Evolutionary conservation across 306 rosid genomes (phyloP).

Genomic region (Ormosia emarginata): DNA sequence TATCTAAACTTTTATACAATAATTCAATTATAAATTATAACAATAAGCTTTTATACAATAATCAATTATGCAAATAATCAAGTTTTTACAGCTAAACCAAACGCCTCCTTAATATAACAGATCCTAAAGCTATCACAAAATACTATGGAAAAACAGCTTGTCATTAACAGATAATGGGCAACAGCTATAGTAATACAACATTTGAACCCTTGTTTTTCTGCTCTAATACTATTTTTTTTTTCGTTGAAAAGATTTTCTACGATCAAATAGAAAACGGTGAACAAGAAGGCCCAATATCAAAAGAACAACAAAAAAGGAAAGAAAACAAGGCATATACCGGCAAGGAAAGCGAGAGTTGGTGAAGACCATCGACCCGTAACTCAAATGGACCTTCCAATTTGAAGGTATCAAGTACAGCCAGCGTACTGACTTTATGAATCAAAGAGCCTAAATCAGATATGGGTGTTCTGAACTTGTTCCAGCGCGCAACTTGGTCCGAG

Average conservation of each 20-base stretch:
- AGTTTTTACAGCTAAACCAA: no score
- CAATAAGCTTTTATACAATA: no score
- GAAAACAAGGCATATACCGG: conserved; percentile 42
- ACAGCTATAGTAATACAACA: background rate
- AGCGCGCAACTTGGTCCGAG: conserved; percentile 54
- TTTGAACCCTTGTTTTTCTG: background rate
- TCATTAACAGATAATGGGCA: background rate
- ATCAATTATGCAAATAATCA: no score
- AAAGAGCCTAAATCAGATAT: conserved; percentile 50
- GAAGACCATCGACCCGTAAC: conserved; percentile 40
- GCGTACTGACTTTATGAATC: conserved; percentile 35
- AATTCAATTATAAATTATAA: no score
- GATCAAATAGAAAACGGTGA: background rate
- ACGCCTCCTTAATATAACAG: no score
- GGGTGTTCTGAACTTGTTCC: conserved; percentile 53
- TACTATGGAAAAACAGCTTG: background rate
- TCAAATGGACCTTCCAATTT: conserved; percentile 78
- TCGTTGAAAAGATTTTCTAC: background rate
- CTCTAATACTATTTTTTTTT: background rate
- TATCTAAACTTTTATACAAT: no score
- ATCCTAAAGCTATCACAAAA: no score
- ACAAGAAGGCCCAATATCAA: background rate
- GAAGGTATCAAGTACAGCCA: conserved; percentile 54
- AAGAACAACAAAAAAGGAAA: background rate
- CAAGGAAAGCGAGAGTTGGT: conserved; percentile 47